Percentiles rank a stretch among this genome's conserved stretches.
Evolutionary conservation across 2,329 filamentous ascomycete species (phyloP).

Genomic region (Aspergillus pseudotamarii): DNA sequence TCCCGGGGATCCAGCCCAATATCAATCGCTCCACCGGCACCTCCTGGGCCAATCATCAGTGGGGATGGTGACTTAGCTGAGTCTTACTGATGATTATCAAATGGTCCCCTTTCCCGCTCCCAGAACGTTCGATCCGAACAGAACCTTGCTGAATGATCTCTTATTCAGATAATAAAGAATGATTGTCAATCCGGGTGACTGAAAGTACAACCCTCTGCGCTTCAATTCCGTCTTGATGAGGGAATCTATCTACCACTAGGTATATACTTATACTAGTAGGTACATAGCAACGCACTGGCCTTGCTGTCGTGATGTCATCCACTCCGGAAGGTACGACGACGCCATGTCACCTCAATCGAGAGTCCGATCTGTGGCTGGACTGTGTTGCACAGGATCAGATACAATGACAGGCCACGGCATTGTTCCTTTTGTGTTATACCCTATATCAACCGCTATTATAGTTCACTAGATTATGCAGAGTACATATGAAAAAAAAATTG

Average conservation of each 20-base stretch:
- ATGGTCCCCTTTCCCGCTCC: conserved; percentile 15
- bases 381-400: not conserved
- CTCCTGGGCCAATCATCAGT: conserved; percentile 2
- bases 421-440: not conserved
- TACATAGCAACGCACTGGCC: not conserved
- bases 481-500: not conserved
- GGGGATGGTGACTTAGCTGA: conserved; percentile 20
- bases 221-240: not conserved
- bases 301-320: conserved; percentile 14
- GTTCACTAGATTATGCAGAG: not conserved
- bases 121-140: conserved; percentile 2
- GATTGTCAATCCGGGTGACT: not conserved
- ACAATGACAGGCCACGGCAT: not conserved
- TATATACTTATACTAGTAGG: no score
- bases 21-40: not conserved
- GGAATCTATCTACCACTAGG: not conserved
- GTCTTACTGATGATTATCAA: conserved; percentile 42
- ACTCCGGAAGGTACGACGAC: not conserved
- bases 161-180: conserved; percentile 2
- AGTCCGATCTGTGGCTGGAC: not conserved
- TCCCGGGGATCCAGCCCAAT: not conserved
- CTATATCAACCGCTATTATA: not conserved
- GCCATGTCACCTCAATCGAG: not conserved
- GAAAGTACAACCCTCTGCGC: not conserved
- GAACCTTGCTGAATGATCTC: conserved; percentile 11